Conservation (phyloP, 140 eudicot genomes). For the Oenanthe javanica region DNA sequence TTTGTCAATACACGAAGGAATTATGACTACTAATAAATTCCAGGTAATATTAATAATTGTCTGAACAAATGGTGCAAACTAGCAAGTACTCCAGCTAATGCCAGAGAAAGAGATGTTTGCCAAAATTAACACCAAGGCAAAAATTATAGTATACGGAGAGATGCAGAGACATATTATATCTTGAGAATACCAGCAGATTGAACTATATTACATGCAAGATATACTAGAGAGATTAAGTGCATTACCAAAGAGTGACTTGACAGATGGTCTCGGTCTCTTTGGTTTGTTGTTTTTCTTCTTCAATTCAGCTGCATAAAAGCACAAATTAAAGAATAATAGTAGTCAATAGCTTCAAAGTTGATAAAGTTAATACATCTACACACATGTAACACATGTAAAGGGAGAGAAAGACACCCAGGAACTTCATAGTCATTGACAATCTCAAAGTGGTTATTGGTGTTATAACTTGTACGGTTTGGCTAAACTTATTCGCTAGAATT, state of each 20-base stretch:
- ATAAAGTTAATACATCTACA: not conserved
- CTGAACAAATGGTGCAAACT: no score
- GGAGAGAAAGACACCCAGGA: constrained; percentile 55
- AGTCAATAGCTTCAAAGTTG: not conserved
- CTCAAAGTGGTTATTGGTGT: constrained; percentile 81
- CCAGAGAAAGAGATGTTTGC: not conserved
- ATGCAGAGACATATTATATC: not conserved
- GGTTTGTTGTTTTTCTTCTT: constrained; percentile 78
- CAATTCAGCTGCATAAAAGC: constrained; percentile 61
- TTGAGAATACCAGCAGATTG: not conserved
- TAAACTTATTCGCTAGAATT: no score
- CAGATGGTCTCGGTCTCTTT: constrained; percentile 54
- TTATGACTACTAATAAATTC: no score
- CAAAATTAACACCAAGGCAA: not conserved
- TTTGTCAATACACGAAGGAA: not conserved
- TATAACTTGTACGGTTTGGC: not conserved
- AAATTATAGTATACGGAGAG: not conserved
- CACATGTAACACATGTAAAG: not conserved
- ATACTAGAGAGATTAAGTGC: not conserved
- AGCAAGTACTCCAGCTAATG: no score
- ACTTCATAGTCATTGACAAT: constrained; percentile 84
- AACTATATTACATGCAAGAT: not conserved
- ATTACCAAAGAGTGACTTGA: constrained; percentile 85
- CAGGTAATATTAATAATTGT: no score
- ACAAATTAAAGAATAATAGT: constrained; percentile 19